Conservation (phyloP, 2,329 filamentous ascomycete genomes). For the Penicillium sp. region DNA sequence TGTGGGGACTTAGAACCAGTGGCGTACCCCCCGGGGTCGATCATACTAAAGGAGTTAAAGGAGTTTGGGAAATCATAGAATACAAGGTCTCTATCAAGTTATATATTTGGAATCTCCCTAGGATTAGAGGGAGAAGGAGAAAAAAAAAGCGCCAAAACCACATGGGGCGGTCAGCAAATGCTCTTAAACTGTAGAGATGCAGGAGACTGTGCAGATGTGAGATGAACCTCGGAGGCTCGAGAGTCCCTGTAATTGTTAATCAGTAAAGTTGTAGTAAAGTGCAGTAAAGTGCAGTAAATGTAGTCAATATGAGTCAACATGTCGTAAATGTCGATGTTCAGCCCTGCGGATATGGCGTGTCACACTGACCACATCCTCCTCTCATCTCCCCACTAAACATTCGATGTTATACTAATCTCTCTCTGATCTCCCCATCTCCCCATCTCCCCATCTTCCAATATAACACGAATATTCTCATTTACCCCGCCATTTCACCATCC, state of each 20-base stretch:
- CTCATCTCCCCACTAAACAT: neutral
- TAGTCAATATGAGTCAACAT: neutral
- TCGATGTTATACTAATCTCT: neutral
- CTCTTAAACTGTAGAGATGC: neutral
- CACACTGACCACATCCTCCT: slow-evolving; percentile 6
- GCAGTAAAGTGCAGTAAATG: too few relatives aligned
- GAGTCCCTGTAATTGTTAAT: too few relatives aligned
- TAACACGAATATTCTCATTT: neutral
- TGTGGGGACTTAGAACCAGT: slow-evolving; percentile 1
- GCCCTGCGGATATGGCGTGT: neutral
- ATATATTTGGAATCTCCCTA: neutral
- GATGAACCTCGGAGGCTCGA: slow-evolving; percentile 1
- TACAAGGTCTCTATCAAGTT: neutral
- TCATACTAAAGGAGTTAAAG: neutral
- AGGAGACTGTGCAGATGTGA: slow-evolving; percentile 2
- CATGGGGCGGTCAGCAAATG: slow-evolving; percentile 3
- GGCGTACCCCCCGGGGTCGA: slow-evolving; percentile 8
- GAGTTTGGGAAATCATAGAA: neutral
- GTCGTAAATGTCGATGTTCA: neutral
- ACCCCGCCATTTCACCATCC: neutral
- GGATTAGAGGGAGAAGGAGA: too few relatives aligned
- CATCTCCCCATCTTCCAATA: neutral
- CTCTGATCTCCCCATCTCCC: neutral
- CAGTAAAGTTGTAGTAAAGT: too few relatives aligned
- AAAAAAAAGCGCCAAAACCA: neutral